Conservation (phyloP, 805 yeast genomes). For the Saccharomycopsis sp. region DNA sequence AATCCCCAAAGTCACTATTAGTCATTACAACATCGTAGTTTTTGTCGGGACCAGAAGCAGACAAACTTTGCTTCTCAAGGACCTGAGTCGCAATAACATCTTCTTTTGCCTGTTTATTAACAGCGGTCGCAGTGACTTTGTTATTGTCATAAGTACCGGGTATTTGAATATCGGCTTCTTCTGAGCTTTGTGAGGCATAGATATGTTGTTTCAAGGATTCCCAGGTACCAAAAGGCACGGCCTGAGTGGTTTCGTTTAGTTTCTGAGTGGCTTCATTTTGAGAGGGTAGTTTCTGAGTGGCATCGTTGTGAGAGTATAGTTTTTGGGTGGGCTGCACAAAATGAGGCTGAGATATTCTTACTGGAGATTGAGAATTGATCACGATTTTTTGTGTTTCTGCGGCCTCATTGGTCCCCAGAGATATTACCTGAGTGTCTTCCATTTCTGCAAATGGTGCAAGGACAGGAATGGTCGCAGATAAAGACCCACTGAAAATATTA, state of each 20-base stretch:
- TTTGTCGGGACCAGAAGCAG: neutral
- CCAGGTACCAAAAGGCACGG: neutral
- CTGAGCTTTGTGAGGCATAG: constrained; percentile 7
- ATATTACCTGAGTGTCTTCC: neutral
- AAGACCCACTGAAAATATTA: neutral
- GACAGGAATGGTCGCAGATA: neutral
- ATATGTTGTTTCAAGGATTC: constrained; percentile 2
- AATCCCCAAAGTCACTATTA: neutral
- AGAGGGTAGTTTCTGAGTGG: neutral
- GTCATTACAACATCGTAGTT: neutral
- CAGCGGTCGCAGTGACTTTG: neutral
- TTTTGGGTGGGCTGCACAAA: neutral
- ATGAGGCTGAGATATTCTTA: neutral
- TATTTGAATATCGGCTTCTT: constrained; percentile 15
- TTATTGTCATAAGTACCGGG: constrained; percentile 14
- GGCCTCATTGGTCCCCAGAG: neutral
- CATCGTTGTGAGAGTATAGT: neutral
- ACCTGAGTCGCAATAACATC: neutral
- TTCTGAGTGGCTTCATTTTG: too few species aligned
- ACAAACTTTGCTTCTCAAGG: neutral
- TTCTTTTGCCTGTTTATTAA: neutral
- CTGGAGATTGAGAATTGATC: neutral
- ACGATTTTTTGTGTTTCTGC: neutral
- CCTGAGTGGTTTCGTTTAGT: neutral
- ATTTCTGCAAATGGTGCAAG: neutral